Base-by-base conservation (phyloP, 208 protist genomes). In the Strigomonas galati region DNA sequence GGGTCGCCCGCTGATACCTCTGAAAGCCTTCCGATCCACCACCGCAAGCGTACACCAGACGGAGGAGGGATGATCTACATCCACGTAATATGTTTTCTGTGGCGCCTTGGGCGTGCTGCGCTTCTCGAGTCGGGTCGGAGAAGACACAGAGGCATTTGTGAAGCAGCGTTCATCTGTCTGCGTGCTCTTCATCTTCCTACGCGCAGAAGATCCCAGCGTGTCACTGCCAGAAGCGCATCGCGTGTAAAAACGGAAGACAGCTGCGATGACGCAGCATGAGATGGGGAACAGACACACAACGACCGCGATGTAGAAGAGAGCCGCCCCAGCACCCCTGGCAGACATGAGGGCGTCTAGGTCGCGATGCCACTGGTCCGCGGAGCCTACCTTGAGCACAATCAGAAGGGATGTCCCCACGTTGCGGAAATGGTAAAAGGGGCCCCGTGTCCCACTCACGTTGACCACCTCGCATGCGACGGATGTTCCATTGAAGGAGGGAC, bases 281-380 rank as follows among this genome's bases (percentile, higher is more conserved):
- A 15, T 73, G 44, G 21, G 69, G 77, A 23, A 71, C 53, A 15
- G 65, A 54, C 14, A 77, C 28, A 9, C 72, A 46, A 78, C 62
- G 23, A 72, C 53, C 4, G 58, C 53, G 7, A 87, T 72, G 10
- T 69, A 57, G 32, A 77, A 79, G 9, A 87, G 32, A 19, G 75
- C 74, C 2, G 69, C 71, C 0, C 67, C 78, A 0, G 71, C 44
- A 12, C 82, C 82, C 1, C 30, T 66, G 2, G 70, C 64, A 32
- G 74, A 65, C 84, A 91, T 84, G 32, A 79, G 31, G 10, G 55
- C 40, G 23, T 84, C 76, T 17, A 85, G 23, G 51, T 83, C 62
- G 37, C 79, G 58, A 58, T 64, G 72, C 81, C 79, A 84, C 53
- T 79, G 76, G 64, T 91, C 84, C 5, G 75, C 61, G 24, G 74